phyloP scores from a whole-genome alignment of 2,329 filamentous ascomycete species.

The Dothistroma septosporum region DNA sequence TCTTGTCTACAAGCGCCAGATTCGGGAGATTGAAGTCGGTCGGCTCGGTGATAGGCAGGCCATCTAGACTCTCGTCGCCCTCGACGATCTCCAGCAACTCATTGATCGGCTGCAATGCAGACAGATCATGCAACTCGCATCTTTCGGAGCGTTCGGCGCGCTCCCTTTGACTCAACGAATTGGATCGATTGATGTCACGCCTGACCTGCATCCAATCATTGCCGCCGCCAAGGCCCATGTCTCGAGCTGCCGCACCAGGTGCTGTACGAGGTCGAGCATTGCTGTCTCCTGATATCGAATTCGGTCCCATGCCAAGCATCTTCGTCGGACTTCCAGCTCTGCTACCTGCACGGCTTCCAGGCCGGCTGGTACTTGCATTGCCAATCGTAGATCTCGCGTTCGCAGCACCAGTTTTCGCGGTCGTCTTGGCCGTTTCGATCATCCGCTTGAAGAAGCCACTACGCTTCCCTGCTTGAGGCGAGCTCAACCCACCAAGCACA shows the following conservation, averaged over 20 bases:
- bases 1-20: constrained; percentile 87
- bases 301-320: constrained; percentile 41
- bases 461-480: constrained; percentile 70
- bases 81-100: constrained; percentile 79
- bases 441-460: constrained; percentile 94
- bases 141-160: constrained; percentile 77
- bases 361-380: constrained; percentile 44
- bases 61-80: constrained; percentile 85
- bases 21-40: constrained; percentile 70
- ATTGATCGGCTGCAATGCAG: constrained; percentile 83
- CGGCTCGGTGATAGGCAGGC: constrained; percentile 73
- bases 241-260: constrained; percentile 50
- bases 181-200: constrained; percentile 90
- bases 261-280: constrained; percentile 28
- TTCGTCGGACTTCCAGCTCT: constrained; percentile 47
- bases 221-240: constrained; percentile 62
- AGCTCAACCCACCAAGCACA: constrained; percentile 70
- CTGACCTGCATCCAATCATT: constrained; percentile 97
- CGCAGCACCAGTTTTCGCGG: constrained; percentile 66
- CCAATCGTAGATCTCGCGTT: constrained; percentile 83
- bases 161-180: constrained; percentile 86
- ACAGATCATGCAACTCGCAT: constrained; percentile 91
- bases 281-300: constrained; percentile 52
- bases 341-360: constrained; percentile 38
- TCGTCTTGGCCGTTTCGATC: constrained; percentile 88